phyloP scores from a whole-genome alignment of 75 land plant genomes.

The Adiantum capillusveneris region DNA sequence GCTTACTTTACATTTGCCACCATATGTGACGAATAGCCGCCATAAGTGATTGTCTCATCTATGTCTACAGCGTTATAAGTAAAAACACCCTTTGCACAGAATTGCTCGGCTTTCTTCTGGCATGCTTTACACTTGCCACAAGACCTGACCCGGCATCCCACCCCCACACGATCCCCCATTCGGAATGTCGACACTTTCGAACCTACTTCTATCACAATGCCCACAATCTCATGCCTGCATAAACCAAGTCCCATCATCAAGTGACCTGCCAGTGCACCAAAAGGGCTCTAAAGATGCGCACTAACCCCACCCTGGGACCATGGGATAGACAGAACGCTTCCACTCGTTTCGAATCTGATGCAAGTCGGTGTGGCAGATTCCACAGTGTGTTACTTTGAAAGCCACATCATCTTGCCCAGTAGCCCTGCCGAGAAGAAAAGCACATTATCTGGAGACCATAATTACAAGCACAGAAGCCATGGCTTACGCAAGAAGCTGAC shows the following conservation, averaged over 20 bases:
- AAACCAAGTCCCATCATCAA: not conserved
- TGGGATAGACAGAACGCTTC: slow-evolving; percentile 55
- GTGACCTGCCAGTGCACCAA: not conserved
- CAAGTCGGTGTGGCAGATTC: slow-evolving; percentile 69
- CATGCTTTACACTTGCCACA: slow-evolving; percentile 75
- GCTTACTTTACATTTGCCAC: slow-evolving; percentile 60
- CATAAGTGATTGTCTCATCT: slow-evolving; percentile 63
- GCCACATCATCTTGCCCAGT: slow-evolving; percentile 58
- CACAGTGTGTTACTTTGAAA: slow-evolving; percentile 56
- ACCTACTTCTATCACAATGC: slow-evolving; percentile 66
- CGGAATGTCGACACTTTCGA: slow-evolving; percentile 50
- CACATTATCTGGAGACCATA: not conserved
- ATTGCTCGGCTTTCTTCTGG: slow-evolving; percentile 31
- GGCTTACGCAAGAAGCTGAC: no score
- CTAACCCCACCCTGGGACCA: slow-evolving; percentile 83
- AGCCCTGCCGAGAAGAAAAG: slow-evolving; percentile 12
- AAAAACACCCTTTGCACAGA: slow-evolving; percentile 29
- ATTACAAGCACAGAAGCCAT: not conserved
- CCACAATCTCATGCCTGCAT: slow-evolving; percentile 86
- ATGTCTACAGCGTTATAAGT: slow-evolving; percentile 37
- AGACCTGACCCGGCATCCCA: slow-evolving; percentile 53
- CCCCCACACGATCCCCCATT: slow-evolving; percentile 73
- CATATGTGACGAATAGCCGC: slow-evolving; percentile 68
- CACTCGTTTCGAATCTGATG: slow-evolving; percentile 43
- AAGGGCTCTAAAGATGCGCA: not conserved